Percentiles rank a stretch among this genome's conserved stretches.
Evolutionary conservation across 2,329 filamentous ascomycete genomes (phyloP).

Genomic region (Microsporum canis): DNA sequence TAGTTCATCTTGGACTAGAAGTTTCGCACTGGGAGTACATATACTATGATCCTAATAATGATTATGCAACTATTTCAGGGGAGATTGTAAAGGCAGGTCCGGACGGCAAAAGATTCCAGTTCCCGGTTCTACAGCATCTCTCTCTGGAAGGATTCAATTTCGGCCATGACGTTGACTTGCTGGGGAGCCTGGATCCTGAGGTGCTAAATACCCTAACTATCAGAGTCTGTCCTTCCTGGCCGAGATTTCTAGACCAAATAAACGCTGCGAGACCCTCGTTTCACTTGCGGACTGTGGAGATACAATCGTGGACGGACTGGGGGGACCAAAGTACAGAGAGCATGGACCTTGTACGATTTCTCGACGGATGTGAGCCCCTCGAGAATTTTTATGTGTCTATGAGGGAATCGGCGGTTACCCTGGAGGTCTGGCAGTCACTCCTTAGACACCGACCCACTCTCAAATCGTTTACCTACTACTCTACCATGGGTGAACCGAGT

Average conservation of each 20-base stretch:
- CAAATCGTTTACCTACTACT: neutral
- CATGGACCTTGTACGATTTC: neutral
- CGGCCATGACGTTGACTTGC: neutral
- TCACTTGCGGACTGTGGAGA: neutral
- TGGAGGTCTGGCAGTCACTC: neutral
- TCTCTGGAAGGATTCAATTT: neutral
- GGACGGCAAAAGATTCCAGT: neutral
- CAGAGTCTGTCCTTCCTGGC: neutral
- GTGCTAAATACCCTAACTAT: neutral
- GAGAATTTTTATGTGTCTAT: neutral
- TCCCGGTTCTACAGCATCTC: neutral
- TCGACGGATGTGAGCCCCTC: neutral
- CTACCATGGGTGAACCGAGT: neutral
- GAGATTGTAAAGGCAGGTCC: neutral
- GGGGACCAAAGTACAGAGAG: neutral
- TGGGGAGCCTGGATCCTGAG: neutral
- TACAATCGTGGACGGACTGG: neutral
- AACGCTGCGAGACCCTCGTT: neutral
- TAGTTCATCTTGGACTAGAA: neutral
- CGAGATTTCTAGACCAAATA: neutral
- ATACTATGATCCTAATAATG: too few relatives aligned
- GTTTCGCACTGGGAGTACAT: too few relatives aligned
- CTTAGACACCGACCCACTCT: neutral
- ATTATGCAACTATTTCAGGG: neutral
- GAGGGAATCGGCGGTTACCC: neutral